Evolutionary conservation across 2,329 filamentous ascomycete genomes (phyloP).

Genomic region (Beauveria sp.): DNA sequence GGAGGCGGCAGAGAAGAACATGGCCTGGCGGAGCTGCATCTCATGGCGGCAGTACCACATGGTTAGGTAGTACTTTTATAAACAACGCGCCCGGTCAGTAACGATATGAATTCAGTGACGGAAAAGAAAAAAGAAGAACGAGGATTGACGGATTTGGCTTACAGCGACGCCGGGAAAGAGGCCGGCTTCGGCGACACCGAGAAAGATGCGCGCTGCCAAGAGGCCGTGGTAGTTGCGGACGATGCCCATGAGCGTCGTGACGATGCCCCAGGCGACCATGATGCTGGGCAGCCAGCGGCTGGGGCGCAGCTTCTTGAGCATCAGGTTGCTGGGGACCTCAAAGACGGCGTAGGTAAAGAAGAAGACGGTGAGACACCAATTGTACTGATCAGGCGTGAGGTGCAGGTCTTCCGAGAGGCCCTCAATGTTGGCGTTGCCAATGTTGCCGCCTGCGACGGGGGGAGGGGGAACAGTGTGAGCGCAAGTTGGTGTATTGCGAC

Average conservation of each 20-base stretch:
- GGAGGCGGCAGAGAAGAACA: conserved; percentile 75
- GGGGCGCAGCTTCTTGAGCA: conserved; percentile 67
- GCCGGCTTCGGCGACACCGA: conserved; percentile 61
- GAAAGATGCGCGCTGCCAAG: conserved; percentile 43
- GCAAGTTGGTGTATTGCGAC: background rate
- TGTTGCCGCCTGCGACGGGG: conserved; percentile 9
- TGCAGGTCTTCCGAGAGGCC: conserved; percentile 14
- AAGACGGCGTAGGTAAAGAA: conserved; percentile 38
- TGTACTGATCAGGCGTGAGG: conserved; percentile 21
- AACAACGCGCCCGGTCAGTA: background rate
- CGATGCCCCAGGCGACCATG: conserved; percentile 48
- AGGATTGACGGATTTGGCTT: background rate
- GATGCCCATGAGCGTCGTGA: conserved; percentile 42
- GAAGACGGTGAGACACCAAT: conserved; percentile 31
- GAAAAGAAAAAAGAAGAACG: conserved; percentile 7
- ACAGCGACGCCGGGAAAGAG: conserved; percentile 53
- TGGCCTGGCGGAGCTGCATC: conserved; percentile 61
- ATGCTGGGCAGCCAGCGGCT: conserved; percentile 67
- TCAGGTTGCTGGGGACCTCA: conserved; percentile 68
- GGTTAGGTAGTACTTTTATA: conserved; percentile 53
- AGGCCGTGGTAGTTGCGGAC: conserved; percentile 37
- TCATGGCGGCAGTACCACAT: conserved; percentile 75
- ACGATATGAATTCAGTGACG: background rate
- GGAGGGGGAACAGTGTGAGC: background rate
- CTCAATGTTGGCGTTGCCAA: conserved; percentile 17